A percentile compares a stretch with the other conserved stretches of the same genome.
These are phyloP conservation scores for Hydrangea macrophylla DNA, from an alignment of 148 eudicot species.

Conservation along the genomic window DNA sequence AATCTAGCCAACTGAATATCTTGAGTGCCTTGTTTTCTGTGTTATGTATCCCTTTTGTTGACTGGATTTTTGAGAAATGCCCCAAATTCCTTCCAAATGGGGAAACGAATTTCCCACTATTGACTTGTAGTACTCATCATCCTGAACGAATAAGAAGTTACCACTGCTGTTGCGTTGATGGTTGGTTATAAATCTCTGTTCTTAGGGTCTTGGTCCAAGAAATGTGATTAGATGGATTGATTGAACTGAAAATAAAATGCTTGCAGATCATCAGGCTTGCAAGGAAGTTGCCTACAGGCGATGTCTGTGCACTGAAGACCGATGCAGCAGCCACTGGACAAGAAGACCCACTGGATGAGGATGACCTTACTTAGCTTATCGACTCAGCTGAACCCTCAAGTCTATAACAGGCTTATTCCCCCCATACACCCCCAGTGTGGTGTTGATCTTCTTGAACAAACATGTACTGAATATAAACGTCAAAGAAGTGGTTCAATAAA, in stretches of 20 bases:
- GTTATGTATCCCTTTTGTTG: too few relatives aligned
- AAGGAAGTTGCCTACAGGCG: slow-evolving; percentile 80
- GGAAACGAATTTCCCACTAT: not conserved
- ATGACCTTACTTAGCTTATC: slow-evolving; percentile 56
- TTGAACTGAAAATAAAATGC: slow-evolving; percentile 1
- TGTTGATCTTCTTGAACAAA: too few relatives aligned
- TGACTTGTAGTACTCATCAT: not conserved
- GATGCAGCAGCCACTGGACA: slow-evolving; percentile 33
- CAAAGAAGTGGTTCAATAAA: too few relatives aligned
- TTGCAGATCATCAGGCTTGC: slow-evolving; percentile 69
- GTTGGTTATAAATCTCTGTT: not conserved
- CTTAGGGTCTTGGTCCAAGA: too few relatives aligned
- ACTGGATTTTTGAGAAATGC: too few relatives aligned
- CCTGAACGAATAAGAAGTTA: not conserved
- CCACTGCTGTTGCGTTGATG: not conserved
- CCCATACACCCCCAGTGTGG: too few relatives aligned
- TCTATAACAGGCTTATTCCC: too few relatives aligned
- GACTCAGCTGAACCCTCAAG: too few relatives aligned
- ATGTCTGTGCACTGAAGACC: slow-evolving; percentile 39
- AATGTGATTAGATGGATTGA: slow-evolving; percentile 1
- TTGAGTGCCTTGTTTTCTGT: too few relatives aligned
- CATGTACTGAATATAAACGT: too few relatives aligned
- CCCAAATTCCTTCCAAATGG: not conserved
- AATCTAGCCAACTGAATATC: too few relatives aligned
- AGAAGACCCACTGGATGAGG: slow-evolving; percentile 68